Percentiles rank a stretch among this genome's conserved stretches.
Conservation (phyloP, 2,329 filamentous ascomycete species). For the Pezicula rhizophila region DNA sequence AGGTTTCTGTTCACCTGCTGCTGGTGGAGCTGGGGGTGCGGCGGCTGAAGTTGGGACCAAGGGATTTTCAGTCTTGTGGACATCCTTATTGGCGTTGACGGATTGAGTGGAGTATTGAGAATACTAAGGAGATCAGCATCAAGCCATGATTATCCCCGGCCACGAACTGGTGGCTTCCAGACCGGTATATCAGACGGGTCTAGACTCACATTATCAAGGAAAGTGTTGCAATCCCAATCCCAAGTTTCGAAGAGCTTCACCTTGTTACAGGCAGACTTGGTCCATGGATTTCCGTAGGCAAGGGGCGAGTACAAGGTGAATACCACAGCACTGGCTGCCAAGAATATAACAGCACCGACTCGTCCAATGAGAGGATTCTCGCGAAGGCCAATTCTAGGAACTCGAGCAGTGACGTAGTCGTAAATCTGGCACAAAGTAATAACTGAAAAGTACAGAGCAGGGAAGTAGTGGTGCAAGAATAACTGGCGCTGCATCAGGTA, state of each 20-base stretch:
- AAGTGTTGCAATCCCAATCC: constrained; percentile 98
- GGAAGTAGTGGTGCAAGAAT: constrained; percentile 98
- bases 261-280: constrained; percentile 74
- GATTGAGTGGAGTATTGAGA: constrained; percentile 28
- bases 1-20: constrained; percentile 20
- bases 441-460: constrained; percentile 90
- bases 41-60: constrained; percentile 21
- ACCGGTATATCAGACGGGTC: constrained; percentile 18
- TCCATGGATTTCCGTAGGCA: constrained; percentile 92
- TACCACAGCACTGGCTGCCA: constrained; percentile 66
- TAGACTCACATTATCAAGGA: constrained; percentile 74
- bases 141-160: constrained; percentile 3
- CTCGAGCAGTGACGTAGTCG: constrained; percentile 74
- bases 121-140: constrained; percentile 24
- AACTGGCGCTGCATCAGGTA: constrained; percentile 97
- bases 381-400: constrained; percentile 61
- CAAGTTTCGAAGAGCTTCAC: constrained; percentile 84
- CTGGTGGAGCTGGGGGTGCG: constrained; percentile 13
- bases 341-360: constrained; percentile 64
- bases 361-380: constrained; percentile 70
- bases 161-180: constrained; percentile 15
- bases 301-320: constrained; percentile 86
- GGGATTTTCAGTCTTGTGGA: constrained; percentile 24
- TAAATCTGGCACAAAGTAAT: constrained; percentile 83
- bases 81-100: constrained; percentile 16